Evolutionary conservation across 257 asterid genomes (phyloP).

Genomic region (Ligustrum vulgare): DNA sequence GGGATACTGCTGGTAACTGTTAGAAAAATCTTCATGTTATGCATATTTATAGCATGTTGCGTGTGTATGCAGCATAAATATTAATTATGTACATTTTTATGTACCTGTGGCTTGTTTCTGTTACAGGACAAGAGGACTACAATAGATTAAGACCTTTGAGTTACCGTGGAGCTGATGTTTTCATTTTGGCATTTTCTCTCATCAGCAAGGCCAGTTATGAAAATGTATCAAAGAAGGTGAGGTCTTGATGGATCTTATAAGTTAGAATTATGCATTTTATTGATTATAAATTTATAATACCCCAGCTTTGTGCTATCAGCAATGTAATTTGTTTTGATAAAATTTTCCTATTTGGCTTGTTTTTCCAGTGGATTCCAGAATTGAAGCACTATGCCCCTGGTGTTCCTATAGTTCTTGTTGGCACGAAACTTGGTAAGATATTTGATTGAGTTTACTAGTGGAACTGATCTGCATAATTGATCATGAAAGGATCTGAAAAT

Average conservation of each 20-base stretch:
- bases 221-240: constrained; percentile 57
- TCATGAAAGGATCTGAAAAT: not conserved
- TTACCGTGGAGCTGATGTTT: constrained; percentile 61
- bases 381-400: constrained; percentile 66
- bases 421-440: constrained; percentile 55
- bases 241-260: not conserved
- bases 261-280: not conserved
- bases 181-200: constrained; percentile 62
- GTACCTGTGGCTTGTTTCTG: not conserved
- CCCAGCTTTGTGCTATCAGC: not conserved
- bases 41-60: not conserved
- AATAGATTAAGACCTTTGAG: constrained; percentile 59
- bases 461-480: not conserved
- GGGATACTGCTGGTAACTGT: constrained; percentile 59
- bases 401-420: constrained; percentile 57
- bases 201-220: constrained; percentile 63
- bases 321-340: not conserved
- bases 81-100: not conserved
- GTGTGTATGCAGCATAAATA: not conserved
- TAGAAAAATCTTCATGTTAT: not conserved
- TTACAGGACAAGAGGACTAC: constrained; percentile 57
- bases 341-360: constrained; percentile 14
- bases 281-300: not conserved
- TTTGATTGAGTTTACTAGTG: not conserved
- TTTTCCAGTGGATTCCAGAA: constrained; percentile 58